Base-by-base conservation (phyloP, 805 yeast species). In the Sungouiozyma intestinalis region DNA sequence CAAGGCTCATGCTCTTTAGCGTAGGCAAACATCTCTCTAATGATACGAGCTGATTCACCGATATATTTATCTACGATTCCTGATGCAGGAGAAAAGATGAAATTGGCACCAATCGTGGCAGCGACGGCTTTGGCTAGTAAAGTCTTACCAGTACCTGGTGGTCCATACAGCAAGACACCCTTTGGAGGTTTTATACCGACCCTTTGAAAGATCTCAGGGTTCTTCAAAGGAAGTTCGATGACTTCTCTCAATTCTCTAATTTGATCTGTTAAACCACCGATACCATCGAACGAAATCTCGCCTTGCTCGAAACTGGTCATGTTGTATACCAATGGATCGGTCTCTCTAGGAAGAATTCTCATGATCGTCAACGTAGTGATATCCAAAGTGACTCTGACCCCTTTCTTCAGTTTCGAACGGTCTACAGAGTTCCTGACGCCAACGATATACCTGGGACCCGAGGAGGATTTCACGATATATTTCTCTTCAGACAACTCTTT, bases 231-330 rank as follows among this genome's bases (percentile, higher is more conserved):
- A 56, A 92, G 71, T 66, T 92, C 98, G 61, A 92, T 92, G 44
- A 92, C 98, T 68, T 92, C 98, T 63, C 98, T 79, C 53, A 92
- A 74, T 67, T 92, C 97, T 55, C 97, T 75, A 53, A 92, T 87
- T 65, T 92, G 98, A 52, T 92, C 97, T 39, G 80, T 81, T 50
- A 92, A 74, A 47, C 98, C 98, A 72, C 98, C 98, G 58, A 92
- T 87, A 31, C 94, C 92, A 45, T 81, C 81, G 64, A 92, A 92
- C 16, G 96, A 82, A 47, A 90, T 80, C 55, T 87, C 97, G 47
- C 96, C 97, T n/a, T 96, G 95, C 63, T 88, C 95, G 58, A 92
- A 85, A 2, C 94, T 81, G 4, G 98, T 88, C 98, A 92, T 92
- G 66, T 90, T 92, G 65, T 92, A 92, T 49, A 92, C 97, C 57